phyloP scores from a whole-genome alignment of 495 filamentous ascomycete genomes.

The Polyplosphaeria fusca region DNA sequence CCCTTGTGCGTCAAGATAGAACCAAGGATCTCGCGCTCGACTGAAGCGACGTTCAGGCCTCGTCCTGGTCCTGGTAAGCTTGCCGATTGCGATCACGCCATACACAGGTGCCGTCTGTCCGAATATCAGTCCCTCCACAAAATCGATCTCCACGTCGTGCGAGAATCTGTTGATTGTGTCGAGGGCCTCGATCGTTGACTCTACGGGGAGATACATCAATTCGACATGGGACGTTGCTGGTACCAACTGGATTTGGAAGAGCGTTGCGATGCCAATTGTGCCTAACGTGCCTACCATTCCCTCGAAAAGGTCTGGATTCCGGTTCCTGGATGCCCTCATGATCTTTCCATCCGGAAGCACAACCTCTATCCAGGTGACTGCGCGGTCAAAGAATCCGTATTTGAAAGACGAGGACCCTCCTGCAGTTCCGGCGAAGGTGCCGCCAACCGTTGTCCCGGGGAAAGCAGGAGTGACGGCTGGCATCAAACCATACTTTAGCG shows the following conservation, averaged over 20 bases:
- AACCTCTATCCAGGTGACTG: constrained; percentile 52
- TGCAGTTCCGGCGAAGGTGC: constrained; percentile 54
- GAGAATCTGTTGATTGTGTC: constrained; percentile 38
- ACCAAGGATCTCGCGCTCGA: constrained; percentile 52
- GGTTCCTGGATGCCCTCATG: constrained; percentile 41
- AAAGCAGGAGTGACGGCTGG: constrained; percentile 56
- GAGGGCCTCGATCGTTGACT: constrained; percentile 44
- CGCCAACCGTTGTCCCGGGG: constrained; percentile 57
- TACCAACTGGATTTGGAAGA: constrained; percentile 52
- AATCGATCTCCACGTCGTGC: constrained; percentile 45
- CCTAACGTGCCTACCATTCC: constrained; percentile 53
- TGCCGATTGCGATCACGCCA: constrained; percentile 51
- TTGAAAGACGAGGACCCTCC: constrained; percentile 56
- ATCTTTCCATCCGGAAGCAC: constrained; percentile 54
- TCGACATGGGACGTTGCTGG: constrained; percentile 51
- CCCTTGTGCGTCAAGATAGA: constrained; percentile 52
- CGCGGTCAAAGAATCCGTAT: constrained; percentile 56
- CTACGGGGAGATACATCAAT: constrained; percentile 47
- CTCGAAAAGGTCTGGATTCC: constrained; percentile 50
- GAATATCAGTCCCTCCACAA: constrained; percentile 55
- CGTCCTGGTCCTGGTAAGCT: constrained; percentile 36
- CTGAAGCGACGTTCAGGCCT: constrained; percentile 41
- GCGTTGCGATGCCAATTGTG: constrained; percentile 52
- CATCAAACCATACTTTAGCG: constrained; percentile 44
- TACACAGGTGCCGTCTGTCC: constrained; percentile 33